phyloP scores from a whole-genome alignment of 352 stramenopile genomes.

The Globisporangium uncinulatum region DNA sequence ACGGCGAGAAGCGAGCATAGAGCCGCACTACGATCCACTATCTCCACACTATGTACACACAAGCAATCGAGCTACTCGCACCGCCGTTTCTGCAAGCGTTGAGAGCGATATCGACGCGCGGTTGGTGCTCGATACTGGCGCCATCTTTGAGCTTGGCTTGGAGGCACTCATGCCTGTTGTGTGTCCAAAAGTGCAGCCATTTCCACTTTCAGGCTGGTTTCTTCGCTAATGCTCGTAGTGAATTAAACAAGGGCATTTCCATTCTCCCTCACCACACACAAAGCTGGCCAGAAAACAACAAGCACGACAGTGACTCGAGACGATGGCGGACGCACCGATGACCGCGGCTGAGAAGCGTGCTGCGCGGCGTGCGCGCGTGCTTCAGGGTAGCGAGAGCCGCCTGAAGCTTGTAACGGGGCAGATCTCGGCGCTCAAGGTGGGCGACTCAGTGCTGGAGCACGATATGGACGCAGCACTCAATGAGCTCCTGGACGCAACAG shows the following conservation, averaged over 20 bases:
- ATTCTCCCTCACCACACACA: neutral
- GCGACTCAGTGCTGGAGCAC: constrained; percentile 2
- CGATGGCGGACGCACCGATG: constrained; percentile 6
- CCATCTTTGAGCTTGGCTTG: neutral
- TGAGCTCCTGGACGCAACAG: constrained; percentile 31
- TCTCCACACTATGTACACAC: no score
- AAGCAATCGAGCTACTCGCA: constrained; percentile 4
- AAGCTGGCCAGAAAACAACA: no score
- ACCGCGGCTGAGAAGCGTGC: constrained; percentile 62
- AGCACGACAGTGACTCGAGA: no score
- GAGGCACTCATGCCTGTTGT: neutral
- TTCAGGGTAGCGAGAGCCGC: constrained; percentile 53
- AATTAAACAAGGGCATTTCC: neutral
- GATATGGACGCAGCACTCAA: constrained; percentile 30
- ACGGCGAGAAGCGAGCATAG: neutral
- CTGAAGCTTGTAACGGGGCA: constrained; percentile 66
- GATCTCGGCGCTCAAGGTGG: constrained; percentile 45
- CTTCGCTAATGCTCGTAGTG: neutral
- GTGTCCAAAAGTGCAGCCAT: neutral
- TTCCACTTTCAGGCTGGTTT: no score
- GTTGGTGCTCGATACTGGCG: constrained; percentile 6
- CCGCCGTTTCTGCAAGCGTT: constrained; percentile 31
- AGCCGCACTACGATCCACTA: no score
- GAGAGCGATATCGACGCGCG: constrained; percentile 18
- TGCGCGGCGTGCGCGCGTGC: constrained; percentile 49